Evolutionary conservation across 164 flowering plant species (phyloP).

Genomic region (Akebia trifoliata): DNA sequence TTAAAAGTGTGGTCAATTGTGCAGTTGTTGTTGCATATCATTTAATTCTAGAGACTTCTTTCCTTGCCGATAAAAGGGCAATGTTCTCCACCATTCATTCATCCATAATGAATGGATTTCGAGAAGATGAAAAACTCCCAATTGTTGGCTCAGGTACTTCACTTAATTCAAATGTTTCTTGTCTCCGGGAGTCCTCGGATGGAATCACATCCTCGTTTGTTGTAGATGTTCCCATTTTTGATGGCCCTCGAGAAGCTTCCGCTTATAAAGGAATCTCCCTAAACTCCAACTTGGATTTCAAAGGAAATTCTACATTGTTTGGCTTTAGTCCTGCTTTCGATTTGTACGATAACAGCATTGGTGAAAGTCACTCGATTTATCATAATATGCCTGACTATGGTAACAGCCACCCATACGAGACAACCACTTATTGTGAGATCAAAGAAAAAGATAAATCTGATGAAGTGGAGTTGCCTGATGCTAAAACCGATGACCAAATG

Average conservation of each 20-base stretch:
- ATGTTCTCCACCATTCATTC: constrained; percentile 57
- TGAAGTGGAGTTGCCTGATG: constrained; percentile 26
- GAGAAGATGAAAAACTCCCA: constrained; percentile 16
- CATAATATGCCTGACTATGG: neutral
- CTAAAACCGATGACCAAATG: constrained; percentile 25
- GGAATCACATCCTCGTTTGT: constrained; percentile 14
- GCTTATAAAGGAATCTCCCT: constrained; percentile 12
- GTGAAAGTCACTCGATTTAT: neutral
- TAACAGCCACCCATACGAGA: constrained; percentile 10
- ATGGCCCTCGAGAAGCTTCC: constrained; percentile 21
- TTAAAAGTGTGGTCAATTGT: constrained; percentile 66
- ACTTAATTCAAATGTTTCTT: constrained; percentile 11
- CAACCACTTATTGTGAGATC: constrained; percentile 10
- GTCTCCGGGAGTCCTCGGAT: constrained; percentile 17
- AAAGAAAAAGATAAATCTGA: constrained; percentile 24
- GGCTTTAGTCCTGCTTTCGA: constrained; percentile 3
- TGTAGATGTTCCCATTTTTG: constrained; percentile 40
- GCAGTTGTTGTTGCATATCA: constrained; percentile 80
- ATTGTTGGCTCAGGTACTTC: constrained; percentile 12
- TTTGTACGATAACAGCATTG: neutral
- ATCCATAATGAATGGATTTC: constrained; percentile 17
- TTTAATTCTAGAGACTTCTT: constrained; percentile 75
- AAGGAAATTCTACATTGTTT: constrained; percentile 20
- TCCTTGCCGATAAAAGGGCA: constrained; percentile 68
- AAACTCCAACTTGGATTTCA: constrained; percentile 12